Evolutionary conservation across 1,139 yeast genomes (phyloP).

Genomic region (Sugiyamaella japonica): DNA sequence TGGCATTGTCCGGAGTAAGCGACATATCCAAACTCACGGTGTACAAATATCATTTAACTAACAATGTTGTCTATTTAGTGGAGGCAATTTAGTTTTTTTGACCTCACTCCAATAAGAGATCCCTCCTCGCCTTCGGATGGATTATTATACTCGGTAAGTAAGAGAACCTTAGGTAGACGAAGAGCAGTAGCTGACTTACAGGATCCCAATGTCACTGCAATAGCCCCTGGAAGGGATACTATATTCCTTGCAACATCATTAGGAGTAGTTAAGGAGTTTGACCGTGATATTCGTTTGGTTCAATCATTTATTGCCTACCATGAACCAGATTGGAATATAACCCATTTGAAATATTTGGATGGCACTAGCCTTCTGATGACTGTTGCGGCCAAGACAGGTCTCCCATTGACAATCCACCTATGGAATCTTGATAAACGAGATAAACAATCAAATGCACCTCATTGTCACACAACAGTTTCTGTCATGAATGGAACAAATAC

Average conservation of each 20-base stretch:
- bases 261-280: constrained; percentile 60
- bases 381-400: constrained; percentile 68
- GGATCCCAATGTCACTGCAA: constrained; percentile 67
- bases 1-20: constrained; percentile 30
- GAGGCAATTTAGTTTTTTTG: constrained; percentile 90
- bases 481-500: constrained; percentile 60
- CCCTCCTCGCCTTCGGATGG: constrained; percentile 59
- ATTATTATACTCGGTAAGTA: constrained; percentile 60
- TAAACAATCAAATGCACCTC: constrained; percentile 35
- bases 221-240: constrained; percentile 54
- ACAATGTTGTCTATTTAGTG: constrained; percentile 45
- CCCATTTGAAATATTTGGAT: constrained; percentile 52
- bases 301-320: constrained; percentile 59
- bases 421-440: constrained; percentile 64
- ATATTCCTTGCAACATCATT: constrained; percentile 60
- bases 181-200: constrained; percentile 13
- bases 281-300: constrained; percentile 48
- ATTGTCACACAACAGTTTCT: constrained; percentile 46
- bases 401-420: constrained; percentile 63
- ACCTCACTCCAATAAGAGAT: constrained; percentile 77
- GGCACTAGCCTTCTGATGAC: constrained; percentile 59
- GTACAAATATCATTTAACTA: background rate
- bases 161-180: constrained; percentile 10
- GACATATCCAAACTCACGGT: background rate
- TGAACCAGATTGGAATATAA: constrained; percentile 58